phyloP scores from a whole-genome alignment of 768 basidiomycete genomes.

The Wakefieldia striispora region DNA sequence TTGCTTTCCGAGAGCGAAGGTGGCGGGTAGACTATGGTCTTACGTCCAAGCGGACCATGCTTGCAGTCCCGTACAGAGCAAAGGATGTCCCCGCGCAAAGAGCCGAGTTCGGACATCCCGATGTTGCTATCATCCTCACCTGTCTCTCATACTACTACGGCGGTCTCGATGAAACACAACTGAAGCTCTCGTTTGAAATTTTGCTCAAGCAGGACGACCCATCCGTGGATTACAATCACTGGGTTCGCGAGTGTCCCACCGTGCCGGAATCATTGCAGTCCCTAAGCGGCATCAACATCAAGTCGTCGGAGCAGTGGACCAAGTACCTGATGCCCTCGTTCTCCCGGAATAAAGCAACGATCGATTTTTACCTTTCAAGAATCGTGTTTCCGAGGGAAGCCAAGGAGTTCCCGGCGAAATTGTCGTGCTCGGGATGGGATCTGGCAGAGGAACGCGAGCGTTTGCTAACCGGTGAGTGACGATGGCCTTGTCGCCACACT shows the following conservation, averaged over 20 bases:
- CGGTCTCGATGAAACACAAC: conserved; percentile 18
- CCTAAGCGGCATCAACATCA: conserved; percentile 23
- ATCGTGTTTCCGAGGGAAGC: conserved; percentile 28
- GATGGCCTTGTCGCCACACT: neutral
- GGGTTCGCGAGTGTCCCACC: conserved; percentile 14
- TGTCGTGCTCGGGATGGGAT: conserved; percentile 31
- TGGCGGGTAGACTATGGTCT: conserved; percentile 29
- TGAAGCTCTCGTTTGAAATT: conserved; percentile 16
- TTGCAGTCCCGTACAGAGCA: conserved; percentile 30
- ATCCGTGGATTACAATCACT: conserved; percentile 15
- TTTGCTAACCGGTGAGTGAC: conserved; percentile 19
- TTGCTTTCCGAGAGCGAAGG: conserved; percentile 23
- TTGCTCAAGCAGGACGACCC: conserved; percentile 22
- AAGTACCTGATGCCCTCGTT: conserved; percentile 15
- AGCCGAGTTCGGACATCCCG: conserved; percentile 30
- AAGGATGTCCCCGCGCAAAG: conserved; percentile 25
- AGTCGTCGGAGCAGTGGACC: conserved; percentile 21
- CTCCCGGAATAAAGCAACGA: conserved; percentile 16
- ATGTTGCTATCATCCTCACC: conserved; percentile 18
- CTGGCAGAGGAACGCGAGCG: conserved; percentile 19
- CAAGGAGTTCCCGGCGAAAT: conserved; percentile 13
- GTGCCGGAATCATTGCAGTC: conserved; percentile 16
- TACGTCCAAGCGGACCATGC: conserved; percentile 10
- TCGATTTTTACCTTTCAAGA: conserved; percentile 27
- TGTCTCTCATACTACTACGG: conserved; percentile 25